Evolutionary conservation across 148 eudicot genomes (phyloP).

Genomic region (Rhododendron mucronatum): DNA sequence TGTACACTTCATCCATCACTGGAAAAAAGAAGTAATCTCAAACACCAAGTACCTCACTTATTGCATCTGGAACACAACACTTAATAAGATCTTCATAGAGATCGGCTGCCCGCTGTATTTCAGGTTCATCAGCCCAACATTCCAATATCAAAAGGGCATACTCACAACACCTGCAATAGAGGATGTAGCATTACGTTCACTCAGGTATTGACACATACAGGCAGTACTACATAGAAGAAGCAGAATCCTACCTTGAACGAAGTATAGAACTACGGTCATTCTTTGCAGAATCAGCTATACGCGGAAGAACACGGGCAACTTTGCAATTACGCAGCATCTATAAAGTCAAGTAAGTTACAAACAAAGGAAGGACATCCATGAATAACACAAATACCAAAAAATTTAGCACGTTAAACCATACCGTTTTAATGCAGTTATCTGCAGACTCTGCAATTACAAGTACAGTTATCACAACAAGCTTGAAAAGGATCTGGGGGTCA

Average conservation of each 20-base stretch:
- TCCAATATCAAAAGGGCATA: conserved; percentile 92
- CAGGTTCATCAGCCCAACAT: conserved; percentile 98
- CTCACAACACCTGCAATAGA: conserved; percentile 78
- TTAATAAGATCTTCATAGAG: conserved; percentile 90
- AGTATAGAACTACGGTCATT: conserved; percentile 83
- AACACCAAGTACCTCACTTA: conserved; percentile 72
- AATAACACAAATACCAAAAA: neutral
- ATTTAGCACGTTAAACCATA: conserved; percentile 18
- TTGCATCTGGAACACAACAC: conserved; percentile 95
- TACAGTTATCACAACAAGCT: conserved; percentile 99
- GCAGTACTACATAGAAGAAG: neutral
- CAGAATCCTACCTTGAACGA: conserved; percentile 70
- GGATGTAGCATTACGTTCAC: neutral
- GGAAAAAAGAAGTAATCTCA: neutral
- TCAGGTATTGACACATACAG: neutral
- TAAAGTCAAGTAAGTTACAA: conserved; percentile 14
- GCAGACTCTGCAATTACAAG: conserved; percentile 99
- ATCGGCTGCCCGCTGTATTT: conserved; percentile 92
- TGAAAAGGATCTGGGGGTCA: conserved; percentile 72
- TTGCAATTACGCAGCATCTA: conserved; percentile 99
- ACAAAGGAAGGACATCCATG: neutral
- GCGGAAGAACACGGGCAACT: conserved; percentile 84
- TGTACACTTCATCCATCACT: neutral
- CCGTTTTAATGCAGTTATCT: conserved; percentile 99
- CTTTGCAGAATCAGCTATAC: conserved; percentile 89